Conservation (phyloP, 2,329 filamentous ascomycete genomes). For the Setomelanomma holmii region DNA sequence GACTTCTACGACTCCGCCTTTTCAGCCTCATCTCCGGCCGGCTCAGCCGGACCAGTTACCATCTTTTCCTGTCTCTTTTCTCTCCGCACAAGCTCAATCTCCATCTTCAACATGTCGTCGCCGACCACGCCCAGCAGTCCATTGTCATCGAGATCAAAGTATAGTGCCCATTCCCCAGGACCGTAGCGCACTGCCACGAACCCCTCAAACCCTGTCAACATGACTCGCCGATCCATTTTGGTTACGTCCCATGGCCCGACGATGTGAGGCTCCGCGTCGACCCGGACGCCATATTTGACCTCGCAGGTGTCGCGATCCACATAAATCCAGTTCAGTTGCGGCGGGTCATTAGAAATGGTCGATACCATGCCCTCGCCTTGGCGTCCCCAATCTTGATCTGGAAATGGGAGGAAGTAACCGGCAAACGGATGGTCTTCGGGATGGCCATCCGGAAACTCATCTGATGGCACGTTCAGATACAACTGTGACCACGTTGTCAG, state of each 20-base stretch:
- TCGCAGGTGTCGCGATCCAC: constrained; percentile 34
- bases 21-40: not conserved
- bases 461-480: constrained; percentile 21
- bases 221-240: constrained; percentile 27
- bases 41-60: not conserved
- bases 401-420: constrained; percentile 64
- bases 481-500: constrained; percentile 11
- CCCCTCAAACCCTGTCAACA: constrained; percentile 36
- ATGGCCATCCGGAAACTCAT: constrained; percentile 18
- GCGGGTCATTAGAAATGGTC: constrained; percentile 54
- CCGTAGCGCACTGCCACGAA: constrained; percentile 35
- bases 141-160: constrained; percentile 55
- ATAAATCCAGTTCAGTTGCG: constrained; percentile 40
- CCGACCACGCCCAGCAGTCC: constrained; percentile 20
- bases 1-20: not conserved
- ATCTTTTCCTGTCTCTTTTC: constrained; percentile 15
- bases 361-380: constrained; percentile 57
- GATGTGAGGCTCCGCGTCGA: constrained; percentile 29
- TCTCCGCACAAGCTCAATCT: constrained; percentile 21
- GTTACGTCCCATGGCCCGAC: constrained; percentile 36
- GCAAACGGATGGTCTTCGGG: constrained; percentile 57
- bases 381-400: constrained; percentile 53
- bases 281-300: constrained; percentile 32
- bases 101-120: constrained; percentile 11
- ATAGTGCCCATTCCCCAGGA: constrained; percentile 33